Base-by-base conservation (phyloP, 2,329 filamentous ascomycete genomes). In the Sclerotinia borealis region DNA sequence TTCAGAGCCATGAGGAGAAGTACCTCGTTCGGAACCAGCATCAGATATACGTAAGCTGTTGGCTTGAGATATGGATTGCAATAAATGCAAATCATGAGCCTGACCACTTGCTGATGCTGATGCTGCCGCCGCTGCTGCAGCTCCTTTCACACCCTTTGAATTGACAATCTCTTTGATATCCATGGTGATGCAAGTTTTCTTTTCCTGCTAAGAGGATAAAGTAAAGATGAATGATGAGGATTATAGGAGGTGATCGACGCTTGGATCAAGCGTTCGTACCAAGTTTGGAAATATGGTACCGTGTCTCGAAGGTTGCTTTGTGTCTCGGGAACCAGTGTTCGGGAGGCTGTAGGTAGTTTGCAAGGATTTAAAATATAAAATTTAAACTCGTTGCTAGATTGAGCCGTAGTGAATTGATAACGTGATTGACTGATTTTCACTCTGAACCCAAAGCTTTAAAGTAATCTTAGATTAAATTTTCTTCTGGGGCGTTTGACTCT, bases 91-190 rank as follows among this genome's bases (percentile, higher is more conserved):
- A 52, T 75, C 73, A 61, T 72, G 72, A 51, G 66, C 66, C 29
- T 69, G 70, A 22, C 66, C 68, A 17, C 68, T 69, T 4, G 70
- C 70, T 31, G 71, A 72, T 15, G 69, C 72, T 15, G 68, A 72
- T 15, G 69, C 72, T 15, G 68, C 70, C 0, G 70, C 70, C 4
- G 71, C 72, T 1, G 69, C 72, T 10, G 67, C 68, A 22, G 67
- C 70, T n/a, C 65, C 70, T 68, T 70, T 70, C 48, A 52, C 65
- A n/a, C 71, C 72, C 65, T 75, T 75, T 8, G 72, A 69, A 65
- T 75, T 75, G 41, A 75, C 73, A 37, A 75, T 75, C 58, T 75
- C 70, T 59, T 74, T 75, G 65, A 75, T 75, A 51, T 75, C 74
- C 74, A 75, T 75, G 41, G 55, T 68, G 61, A 51, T 55, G 52